Base-by-base conservation (phyloP, 2,329 filamentous ascomycete species). In the Ascochyta viciae-villosae region DNA sequence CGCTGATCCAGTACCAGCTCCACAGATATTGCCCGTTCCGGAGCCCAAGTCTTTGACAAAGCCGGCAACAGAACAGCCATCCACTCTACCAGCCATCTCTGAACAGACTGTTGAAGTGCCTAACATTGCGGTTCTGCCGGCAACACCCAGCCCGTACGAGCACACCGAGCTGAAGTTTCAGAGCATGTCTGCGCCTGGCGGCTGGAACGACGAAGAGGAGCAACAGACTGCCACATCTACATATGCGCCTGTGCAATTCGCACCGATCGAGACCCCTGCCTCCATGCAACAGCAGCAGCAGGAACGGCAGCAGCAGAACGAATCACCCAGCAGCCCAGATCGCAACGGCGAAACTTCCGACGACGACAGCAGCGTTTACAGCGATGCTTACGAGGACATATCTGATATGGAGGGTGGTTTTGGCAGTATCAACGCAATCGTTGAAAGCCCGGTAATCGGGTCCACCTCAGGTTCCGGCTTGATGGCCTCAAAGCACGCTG, bases 331-430 rank as follows among this genome's bases (percentile, higher is more conserved):
- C 48, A 57, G 41, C 34, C 51, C 26, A 12, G 49, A 31, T 19
- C 48, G 58, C 19, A 67, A 67, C 15, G 64, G 61, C 6, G 65
- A 72, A 2, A 65, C 62, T 4, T 74, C 72, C 13, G 71, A 77
- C 60, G 65, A 77, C 67, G 60, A 72, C 38, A 74, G 70, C 54
- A 88, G 84, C 58, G 82, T 90, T 23, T 93, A 91, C 70, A 91
- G 88, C 61, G 90, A 93, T 74, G 90, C 90, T 1, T 88, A 88
- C 50, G 90, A 93, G 74, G 88, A 92, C 57, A 77, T 89, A 0
- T 85, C 85, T 0, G 87, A 91, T 13, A 68, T 81, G 4, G 87
- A 89, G 35, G 84, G 85, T 42, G 89, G 88, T 0, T 93, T 91
- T 66, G 81, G 86, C 67, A 92, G 89, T 4, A 80, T 93, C 7